phyloP scores from a whole-genome alignment of 2,329 filamentous ascomycete species.

The Cladobotryum protrusum region DNA sequence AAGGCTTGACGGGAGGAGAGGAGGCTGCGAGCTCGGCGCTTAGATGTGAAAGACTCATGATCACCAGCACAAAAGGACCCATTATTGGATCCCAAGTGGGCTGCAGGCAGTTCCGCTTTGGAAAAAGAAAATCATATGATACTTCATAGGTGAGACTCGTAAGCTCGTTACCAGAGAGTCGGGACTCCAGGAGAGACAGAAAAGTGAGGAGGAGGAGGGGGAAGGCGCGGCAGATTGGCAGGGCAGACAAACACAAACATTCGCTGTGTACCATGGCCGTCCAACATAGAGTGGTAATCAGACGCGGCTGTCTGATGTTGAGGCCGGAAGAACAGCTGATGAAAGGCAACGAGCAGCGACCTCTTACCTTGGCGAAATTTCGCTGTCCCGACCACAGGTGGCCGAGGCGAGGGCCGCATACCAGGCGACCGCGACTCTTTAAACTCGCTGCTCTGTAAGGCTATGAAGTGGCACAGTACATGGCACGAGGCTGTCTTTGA shows the following conservation, averaged over 20 bases:
- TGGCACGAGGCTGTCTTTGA: constrained; percentile 3
- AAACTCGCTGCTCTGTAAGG: background rate
- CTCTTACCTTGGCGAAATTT: background rate
- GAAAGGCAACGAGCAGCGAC: no score
- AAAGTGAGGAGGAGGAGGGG: background rate
- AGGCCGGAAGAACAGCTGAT: background rate
- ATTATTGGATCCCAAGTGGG: background rate
- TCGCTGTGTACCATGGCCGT: background rate
- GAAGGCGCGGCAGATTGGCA: background rate
- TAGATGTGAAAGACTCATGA: constrained; percentile 17
- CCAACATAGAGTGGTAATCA: background rate
- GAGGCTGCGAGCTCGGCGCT: constrained; percentile 17
- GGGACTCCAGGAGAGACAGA: background rate
- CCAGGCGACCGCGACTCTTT: background rate
- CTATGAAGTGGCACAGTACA: constrained; percentile 10
- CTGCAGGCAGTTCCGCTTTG: background rate
- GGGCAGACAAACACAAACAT: background rate
- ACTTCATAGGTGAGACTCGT: no score
- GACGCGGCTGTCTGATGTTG: background rate
- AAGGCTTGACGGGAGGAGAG: no score
- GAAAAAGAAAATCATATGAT: no score
- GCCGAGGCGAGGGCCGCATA: background rate
- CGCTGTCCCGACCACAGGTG: background rate
- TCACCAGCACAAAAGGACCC: constrained; percentile 1
- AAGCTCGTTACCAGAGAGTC: background rate